Conservation (phyloP, 2,329 filamentous ascomycete genomes). For the Tolypocladium sp. region DNA sequence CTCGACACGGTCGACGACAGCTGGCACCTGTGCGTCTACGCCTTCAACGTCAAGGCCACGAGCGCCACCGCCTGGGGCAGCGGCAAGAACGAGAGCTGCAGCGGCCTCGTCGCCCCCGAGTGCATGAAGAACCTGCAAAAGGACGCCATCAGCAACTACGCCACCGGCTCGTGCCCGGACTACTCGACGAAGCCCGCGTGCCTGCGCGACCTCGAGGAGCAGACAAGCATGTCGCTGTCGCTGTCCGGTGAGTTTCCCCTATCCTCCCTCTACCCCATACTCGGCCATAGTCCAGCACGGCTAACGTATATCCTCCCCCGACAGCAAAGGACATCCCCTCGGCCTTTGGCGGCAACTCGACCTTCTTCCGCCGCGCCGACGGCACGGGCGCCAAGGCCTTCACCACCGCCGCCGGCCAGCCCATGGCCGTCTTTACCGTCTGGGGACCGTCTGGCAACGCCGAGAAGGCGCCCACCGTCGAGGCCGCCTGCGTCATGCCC, state of each 20-base stretch:
- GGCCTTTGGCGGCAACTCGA: not conserved
- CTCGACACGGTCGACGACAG: conserved; percentile 3
- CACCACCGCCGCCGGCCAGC: not conserved
- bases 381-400: not conserved
- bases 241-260: not conserved
- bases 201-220: conserved; percentile 1
- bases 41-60: conserved; percentile 1
- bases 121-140: conserved; percentile 2
- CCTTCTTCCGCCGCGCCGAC: conserved; percentile 4
- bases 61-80: not conserved
- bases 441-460: not conserved
- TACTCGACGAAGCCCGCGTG: conserved; percentile 2
- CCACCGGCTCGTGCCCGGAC: not conserved
- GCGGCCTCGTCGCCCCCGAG: conserved; percentile 1
- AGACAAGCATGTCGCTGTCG: not conserved
- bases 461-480: not conserved
- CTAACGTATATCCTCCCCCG: not conserved
- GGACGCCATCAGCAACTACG: not conserved
- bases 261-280: not conserved
- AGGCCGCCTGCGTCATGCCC: conserved; percentile 1
- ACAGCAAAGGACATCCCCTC: conserved; percentile 2
- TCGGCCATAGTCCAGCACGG: not conserved
- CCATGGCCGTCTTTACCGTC: conserved; percentile 4
- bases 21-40: conserved; percentile 6
- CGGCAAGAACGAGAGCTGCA: conserved; percentile 3